Base-by-base conservation (phyloP, 331 rosid genomes). In the Rosa hybrid region DNA sequence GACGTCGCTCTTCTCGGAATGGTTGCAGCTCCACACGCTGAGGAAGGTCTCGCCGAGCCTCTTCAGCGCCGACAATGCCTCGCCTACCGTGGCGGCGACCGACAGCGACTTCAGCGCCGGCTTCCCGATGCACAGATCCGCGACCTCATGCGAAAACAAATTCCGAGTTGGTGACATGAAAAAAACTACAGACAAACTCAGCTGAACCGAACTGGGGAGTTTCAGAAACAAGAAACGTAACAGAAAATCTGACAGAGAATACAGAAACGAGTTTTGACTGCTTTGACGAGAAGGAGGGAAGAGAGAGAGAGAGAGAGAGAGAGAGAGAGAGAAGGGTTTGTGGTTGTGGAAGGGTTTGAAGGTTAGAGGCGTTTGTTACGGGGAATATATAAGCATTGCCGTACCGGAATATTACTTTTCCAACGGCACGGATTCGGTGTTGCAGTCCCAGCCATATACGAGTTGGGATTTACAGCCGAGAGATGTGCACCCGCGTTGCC, bases 91-190 rank as follows among this genome's bases (percentile, higher is more conserved):
- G 90, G 92, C 85, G 74, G 84, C 38, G 76, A 77, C 68, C 6
- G 89, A 80, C 10, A 94, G 75, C 4, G 92, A 82, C 79, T 92
- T 83, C 44, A 94, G 87, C 30, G 94, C 82, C 2, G 98, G 98
- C 83, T 94, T 94, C 46, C 97, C 98, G 27, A 94, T 90, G 84
- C 97, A 94, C 20, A 94, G 87, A 76, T 94, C 98, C 13, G 92
- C 87, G 25, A 90, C 80, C 42, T 90, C 91, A 74, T 83, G 88
- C 65, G 83, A 69, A 11, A 80, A 82, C 54, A 92, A 77, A 53
- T 84, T 86, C 51, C 48, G 46, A 30, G 83, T 80, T 41, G 63
- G 89, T 82, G 96, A 95, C 98, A 94, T 94, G 74, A 97, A 92
- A 91, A 91, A 91, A 91, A 60, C 16, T 85, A 39, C 56, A 27